A percentile compares a stretch with the other conserved stretches of the same genome.
phyloP scores from a whole-genome alignment of 1,284 basidiomycete genomes.

The Apiotrichum domesticum region DNA sequence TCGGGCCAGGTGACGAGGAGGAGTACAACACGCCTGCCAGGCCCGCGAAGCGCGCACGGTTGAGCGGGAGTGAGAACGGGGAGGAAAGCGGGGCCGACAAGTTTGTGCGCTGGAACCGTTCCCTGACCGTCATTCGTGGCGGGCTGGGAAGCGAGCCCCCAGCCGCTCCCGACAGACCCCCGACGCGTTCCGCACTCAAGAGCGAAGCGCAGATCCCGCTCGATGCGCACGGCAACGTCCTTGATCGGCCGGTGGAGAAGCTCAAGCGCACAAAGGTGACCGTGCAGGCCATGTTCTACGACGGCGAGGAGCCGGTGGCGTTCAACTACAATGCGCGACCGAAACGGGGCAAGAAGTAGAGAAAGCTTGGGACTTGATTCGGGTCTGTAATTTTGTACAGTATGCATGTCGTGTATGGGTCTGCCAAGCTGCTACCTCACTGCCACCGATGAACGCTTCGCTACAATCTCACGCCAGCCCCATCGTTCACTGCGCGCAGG shows the following conservation, averaged over 20 bases:
- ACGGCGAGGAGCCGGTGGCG: conserved; percentile 55
- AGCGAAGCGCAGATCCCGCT: conserved; percentile 55
- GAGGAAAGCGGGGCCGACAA: background rate
- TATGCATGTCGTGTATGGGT: too few relatives aligned
- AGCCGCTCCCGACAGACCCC: background rate
- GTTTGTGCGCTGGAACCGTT: conserved; percentile 69
- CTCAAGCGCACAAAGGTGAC: conserved; percentile 62
- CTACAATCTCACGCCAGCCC: background rate
- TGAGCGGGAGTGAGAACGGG: background rate
- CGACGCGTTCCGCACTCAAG: conserved; percentile 5
- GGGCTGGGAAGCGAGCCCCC: background rate
- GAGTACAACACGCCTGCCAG: conserved; percentile 63
- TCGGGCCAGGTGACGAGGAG: conserved; percentile 58
- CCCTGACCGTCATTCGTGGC: conserved; percentile 48
- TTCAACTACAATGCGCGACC: conserved; percentile 2
- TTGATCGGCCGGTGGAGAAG: conserved; percentile 57
- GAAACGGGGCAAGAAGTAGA: conserved; percentile 8
- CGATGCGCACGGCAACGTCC: conserved; percentile 68
- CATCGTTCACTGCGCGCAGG: background rate
- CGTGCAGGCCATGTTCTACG: conserved; percentile 75
- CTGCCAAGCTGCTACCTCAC: too few relatives aligned
- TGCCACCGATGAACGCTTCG: background rate
- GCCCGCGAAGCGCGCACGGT: conserved; percentile 26
- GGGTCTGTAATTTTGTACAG: too few relatives aligned
- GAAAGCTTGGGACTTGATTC: background rate